These are phyloP conservation scores for Backusella tuberculispora DNA, from an alignment of 192 early-diverging fungal genomes.

Conservation along the genomic window DNA sequence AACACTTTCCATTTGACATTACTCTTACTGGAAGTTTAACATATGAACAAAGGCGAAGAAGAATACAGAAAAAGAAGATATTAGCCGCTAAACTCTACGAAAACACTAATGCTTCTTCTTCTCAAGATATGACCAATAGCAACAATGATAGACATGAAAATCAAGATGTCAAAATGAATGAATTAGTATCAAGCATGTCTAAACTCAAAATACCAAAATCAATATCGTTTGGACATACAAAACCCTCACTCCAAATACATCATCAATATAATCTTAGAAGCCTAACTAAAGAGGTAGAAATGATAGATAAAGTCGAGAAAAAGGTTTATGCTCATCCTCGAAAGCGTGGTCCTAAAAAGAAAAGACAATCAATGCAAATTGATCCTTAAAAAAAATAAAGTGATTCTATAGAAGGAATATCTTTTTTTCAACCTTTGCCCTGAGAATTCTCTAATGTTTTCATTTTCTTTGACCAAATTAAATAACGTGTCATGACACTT, in stretches of 20 bases:
- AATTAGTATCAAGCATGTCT: constrained; percentile 13
- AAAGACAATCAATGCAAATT: not conserved
- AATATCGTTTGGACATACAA: constrained; percentile 29
- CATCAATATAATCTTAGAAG: not conserved
- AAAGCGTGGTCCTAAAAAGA: constrained; percentile 1
- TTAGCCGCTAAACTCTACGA: not conserved
- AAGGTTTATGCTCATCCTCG: not conserved
- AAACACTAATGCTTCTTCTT: too few relatives aligned
- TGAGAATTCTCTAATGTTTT: too few relatives aligned
- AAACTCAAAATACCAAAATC: constrained; percentile 28
- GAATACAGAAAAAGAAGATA: constrained; percentile 24
- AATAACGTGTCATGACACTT: too few relatives aligned
- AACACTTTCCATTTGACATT: constrained; percentile 53
- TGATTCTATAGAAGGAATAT: too few relatives aligned
- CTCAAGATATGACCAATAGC: too few relatives aligned
- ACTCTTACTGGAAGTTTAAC: constrained; percentile 45
- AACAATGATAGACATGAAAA: not conserved
- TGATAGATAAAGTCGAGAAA: not conserved
- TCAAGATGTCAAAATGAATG: constrained; percentile 21
- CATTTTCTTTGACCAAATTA: too few relatives aligned
- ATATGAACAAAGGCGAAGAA: constrained; percentile 30
- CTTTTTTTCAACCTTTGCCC: too few relatives aligned
- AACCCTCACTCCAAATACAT: not conserved
- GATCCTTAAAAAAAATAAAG: not conserved
- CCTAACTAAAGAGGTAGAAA: not conserved